Evolutionary conservation across 306 rosid genomes (phyloP).

Genomic region (Pterocarpus macrocarpus): DNA sequence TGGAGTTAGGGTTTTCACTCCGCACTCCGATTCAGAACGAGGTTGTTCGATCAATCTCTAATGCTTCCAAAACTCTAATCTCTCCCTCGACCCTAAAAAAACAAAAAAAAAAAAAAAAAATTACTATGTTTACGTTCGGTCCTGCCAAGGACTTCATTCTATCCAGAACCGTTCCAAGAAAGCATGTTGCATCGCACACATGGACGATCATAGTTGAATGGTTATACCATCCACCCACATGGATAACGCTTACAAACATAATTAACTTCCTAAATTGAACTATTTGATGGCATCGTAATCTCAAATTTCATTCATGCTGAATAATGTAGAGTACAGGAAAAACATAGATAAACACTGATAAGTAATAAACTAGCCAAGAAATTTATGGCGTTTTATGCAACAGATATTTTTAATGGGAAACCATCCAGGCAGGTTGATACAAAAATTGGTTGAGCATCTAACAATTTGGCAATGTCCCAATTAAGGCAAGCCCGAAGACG

Average conservation of each 20-base stretch:
- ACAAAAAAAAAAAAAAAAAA: too few relatives aligned
- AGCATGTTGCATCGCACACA: not conserved
- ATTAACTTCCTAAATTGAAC: not conserved
- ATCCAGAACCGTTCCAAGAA: not conserved
- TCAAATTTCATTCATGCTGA: constrained; percentile 48
- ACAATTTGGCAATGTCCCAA: constrained; percentile 51
- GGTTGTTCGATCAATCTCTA: too few relatives aligned
- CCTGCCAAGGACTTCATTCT: not conserved
- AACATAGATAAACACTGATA: constrained; percentile 16
- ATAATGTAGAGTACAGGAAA: constrained; percentile 48
- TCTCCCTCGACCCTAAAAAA: too few relatives aligned
- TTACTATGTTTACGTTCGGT: not conserved
- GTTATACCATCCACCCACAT: not conserved
- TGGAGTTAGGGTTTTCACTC: too few relatives aligned
- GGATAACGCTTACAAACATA: not conserved
- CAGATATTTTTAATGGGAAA: constrained; percentile 4
- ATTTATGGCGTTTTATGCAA: constrained; percentile 47
- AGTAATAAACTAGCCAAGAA: constrained; percentile 44
- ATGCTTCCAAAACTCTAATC: too few relatives aligned
- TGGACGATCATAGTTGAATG: too few relatives aligned
- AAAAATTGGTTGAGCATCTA: constrained; percentile 55
- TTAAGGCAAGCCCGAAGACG: constrained; percentile 55
- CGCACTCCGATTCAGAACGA: too few relatives aligned
- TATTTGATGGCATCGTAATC: constrained; percentile 25
- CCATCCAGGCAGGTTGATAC: constrained; percentile 37